phyloP scores from a whole-genome alignment of 78 protist genomes.

The Trichosphaerium sp. region DNA sequence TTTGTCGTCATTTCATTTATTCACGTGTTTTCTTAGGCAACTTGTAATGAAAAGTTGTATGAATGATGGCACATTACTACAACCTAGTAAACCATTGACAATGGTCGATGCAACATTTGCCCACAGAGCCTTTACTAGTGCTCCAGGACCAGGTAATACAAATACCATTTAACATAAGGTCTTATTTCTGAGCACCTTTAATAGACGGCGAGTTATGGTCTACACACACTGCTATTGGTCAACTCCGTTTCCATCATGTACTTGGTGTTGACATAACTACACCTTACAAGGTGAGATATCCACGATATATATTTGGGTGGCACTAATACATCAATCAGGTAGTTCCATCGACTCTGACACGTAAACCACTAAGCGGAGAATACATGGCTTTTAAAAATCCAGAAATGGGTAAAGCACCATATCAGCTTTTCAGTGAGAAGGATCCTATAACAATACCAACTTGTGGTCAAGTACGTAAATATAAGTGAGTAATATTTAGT shows the following conservation, averaged over 20 bases:
- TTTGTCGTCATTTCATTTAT: too few species aligned
- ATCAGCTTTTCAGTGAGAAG: not conserved
- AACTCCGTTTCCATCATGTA: not conserved
- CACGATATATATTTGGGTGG: too few species aligned
- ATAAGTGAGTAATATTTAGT: too few species aligned
- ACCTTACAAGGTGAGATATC: conserved; percentile 1
- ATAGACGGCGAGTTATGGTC: conserved; percentile 12
- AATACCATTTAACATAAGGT: too few species aligned
- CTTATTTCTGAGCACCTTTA: too few species aligned
- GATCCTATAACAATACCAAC: not conserved
- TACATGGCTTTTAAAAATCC: too few species aligned
- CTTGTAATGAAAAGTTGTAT: conserved; percentile 3
- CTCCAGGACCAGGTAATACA: too few species aligned
- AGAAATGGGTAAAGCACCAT: not conserved
- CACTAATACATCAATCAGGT: not conserved
- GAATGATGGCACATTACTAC: conserved; percentile 10
- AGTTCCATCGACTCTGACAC: not conserved
- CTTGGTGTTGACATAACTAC: not conserved
- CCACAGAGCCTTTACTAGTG: not conserved
- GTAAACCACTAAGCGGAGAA: not conserved
- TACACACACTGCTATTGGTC: conserved; percentile 1
- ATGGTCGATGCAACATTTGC: not conserved
- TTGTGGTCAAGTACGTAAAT: too few species aligned
- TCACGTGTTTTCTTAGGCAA: too few species aligned
- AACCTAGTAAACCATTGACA: not conserved